phyloP scores from a whole-genome alignment of 129 eudicot species.

The Flaveria robusta region DNA sequence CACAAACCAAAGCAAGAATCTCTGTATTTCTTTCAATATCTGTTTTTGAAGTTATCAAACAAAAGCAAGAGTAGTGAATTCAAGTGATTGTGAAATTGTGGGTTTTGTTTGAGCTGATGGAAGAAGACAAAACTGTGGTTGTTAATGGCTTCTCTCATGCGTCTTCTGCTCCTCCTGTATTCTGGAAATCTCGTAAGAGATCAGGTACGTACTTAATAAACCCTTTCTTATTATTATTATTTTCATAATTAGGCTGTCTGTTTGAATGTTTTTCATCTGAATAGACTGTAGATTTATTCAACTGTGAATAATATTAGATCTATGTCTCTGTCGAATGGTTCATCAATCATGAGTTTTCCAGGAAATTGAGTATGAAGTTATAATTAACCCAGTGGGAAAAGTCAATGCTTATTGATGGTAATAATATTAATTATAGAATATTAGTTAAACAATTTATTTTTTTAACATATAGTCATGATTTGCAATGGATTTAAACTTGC shows the following conservation, averaged over 20 bases:
- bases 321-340: background rate
- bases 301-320: too few relatives aligned
- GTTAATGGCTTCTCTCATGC: constrained; percentile 74
- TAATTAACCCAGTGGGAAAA: too few relatives aligned
- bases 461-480: too few relatives aligned
- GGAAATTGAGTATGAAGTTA: background rate
- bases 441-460: too few relatives aligned
- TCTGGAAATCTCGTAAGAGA: constrained; percentile 87
- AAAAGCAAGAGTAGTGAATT: background rate
- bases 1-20: constrained; percentile 7
- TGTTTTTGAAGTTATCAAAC: background rate
- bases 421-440: too few relatives aligned
- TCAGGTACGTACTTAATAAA: constrained; percentile 42
- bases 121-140: constrained; percentile 36
- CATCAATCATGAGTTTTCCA: background rate
- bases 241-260: background rate
- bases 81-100: background rate
- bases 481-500: too few relatives aligned
- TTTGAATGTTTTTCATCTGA: background rate
- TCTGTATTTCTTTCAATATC: background rate
- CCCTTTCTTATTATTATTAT: background rate
- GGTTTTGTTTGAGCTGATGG: constrained; percentile 33
- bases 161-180: constrained; percentile 68
- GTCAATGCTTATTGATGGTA: too few relatives aligned
- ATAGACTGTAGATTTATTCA: background rate